Evolutionary conservation across 139 green algal species (phyloP), one percentile per base, ranked within the genome.

Genomic region (Asterochloris erici): DNA sequence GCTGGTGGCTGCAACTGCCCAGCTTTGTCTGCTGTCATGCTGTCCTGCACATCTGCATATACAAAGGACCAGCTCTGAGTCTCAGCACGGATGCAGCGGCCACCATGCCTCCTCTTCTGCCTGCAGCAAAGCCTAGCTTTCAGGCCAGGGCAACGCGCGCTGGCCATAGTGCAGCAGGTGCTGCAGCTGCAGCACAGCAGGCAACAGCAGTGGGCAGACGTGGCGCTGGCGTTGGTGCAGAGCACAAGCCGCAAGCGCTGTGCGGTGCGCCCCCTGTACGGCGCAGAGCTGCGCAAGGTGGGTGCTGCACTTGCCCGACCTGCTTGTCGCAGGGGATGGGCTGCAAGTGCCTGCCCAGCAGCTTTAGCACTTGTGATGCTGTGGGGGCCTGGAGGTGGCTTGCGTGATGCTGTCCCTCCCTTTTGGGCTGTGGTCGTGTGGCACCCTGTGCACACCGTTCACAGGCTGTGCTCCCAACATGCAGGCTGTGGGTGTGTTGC

Each of bases 181-280:
- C 10, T 27, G 11, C 54, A 77, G 16, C 62, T 29, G 11, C 73
- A 87, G 68, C 78, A 63, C 12, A 63, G 60, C 10, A 38, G 60
- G 64, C 60, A 71, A 0, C 54, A 68, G 10, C 86, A 83, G 77
- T 82, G 85, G 60, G 88, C 88, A 61, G 73, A 63, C 26, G 81
- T 79, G 29, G n/a, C 81, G 14, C 26, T 87, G 85, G 83, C 80
- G 75, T 79, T 79, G 76, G 83, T 77, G 71, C 21, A 85, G 68
- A 28, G 62, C 11, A 64, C 81, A n/a, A 86, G 75, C 38, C 63
- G 63, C 13, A 29, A 66, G 21, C 84, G 84, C 77, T 87, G 82
- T 81, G 63, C 73, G n/a, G 74, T 70, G 24, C 69, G 70, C 9
- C 87, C 87, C 1, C 27, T 88, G 29, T 91, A 87, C 73, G 87